Conservation (phyloP, 2,329 filamentous ascomycete species). For the Fusarium sp. region DNA sequence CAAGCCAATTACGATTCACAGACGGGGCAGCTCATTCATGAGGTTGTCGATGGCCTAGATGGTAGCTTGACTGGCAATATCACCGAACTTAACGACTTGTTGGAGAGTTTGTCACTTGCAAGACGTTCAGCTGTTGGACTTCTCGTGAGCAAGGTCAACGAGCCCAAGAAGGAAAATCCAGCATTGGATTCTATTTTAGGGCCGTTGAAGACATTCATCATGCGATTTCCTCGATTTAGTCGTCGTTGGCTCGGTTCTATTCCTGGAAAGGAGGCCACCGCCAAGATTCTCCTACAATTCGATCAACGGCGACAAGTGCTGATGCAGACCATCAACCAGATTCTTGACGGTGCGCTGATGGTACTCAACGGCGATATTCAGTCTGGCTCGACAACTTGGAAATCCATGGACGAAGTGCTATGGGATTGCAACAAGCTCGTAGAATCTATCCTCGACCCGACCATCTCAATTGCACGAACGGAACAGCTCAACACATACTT, state of each 20-base stretch:
- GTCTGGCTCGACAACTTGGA: slow-evolving; percentile 62
- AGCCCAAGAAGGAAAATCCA: slow-evolving; percentile 11
- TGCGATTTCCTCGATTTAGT: slow-evolving; percentile 70
- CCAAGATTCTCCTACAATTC: slow-evolving; percentile 70
- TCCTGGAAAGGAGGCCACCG: slow-evolving; percentile 61
- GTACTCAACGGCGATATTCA: slow-evolving; percentile 66
- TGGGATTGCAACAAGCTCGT: slow-evolving; percentile 67
- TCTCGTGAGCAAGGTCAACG: slow-evolving; percentile 50
- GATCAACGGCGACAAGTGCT: slow-evolving; percentile 69
- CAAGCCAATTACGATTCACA: slow-evolving; percentile 50
- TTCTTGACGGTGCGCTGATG: slow-evolving; percentile 71
- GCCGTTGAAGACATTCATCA: slow-evolving; percentile 67
- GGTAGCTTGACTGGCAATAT: slow-evolving; percentile 69
- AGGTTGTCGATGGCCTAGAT: slow-evolving; percentile 67
- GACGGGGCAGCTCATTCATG: slow-evolving; percentile 57
- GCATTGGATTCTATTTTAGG: slow-evolving; percentile 40
- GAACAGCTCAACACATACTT: slow-evolving; percentile 60
- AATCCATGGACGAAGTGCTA: slow-evolving; percentile 66
- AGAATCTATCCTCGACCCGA: slow-evolving; percentile 61
- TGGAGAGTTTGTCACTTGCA: slow-evolving; percentile 66
- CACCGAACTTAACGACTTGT: slow-evolving; percentile 70
- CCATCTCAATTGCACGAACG: slow-evolving; percentile 42
- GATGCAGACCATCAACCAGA: slow-evolving; percentile 63
- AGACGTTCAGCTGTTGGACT: slow-evolving; percentile 66
- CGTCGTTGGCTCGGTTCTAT: slow-evolving; percentile 71